Percentiles rank a stretch among this genome's conserved stretches.
These are phyloP conservation scores for Populus ilicifolia DNA, from an alignment of 345 rosid genomes.

Conservation along the genomic window DNA sequence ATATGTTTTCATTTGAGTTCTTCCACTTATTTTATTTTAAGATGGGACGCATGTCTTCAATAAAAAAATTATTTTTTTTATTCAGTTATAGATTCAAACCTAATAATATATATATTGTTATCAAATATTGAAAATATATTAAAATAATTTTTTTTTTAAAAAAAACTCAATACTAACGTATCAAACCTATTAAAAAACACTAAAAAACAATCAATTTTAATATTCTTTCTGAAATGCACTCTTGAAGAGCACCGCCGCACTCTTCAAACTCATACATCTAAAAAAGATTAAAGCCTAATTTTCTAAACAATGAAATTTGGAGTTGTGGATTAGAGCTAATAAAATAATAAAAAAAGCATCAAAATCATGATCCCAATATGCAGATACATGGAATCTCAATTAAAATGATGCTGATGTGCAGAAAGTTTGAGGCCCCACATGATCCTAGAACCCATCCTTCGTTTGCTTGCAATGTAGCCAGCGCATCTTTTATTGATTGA, in stretches of 20 bases:
- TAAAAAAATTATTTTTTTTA: background rate
- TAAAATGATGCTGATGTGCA: background rate
- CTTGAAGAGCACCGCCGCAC: background rate
- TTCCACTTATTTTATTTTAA: too few species aligned
- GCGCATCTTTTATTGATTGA: background rate
- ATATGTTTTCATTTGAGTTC: too few species aligned
- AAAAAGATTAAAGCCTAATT: too few species aligned
- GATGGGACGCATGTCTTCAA: background rate
- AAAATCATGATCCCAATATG: background rate
- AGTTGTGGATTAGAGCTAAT: background rate
- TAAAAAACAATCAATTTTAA: background rate
- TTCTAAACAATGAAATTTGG: too few species aligned
- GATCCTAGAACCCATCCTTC: background rate
- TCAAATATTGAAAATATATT: background rate
- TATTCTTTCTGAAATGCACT: background rate
- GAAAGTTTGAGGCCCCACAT: background rate
- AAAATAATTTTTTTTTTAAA: background rate
- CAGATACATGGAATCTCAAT: background rate
- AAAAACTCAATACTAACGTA: background rate
- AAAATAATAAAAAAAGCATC: background rate
- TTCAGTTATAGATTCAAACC: background rate
- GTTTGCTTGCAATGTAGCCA: background rate
- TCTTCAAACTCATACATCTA: too few species aligned
- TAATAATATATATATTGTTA: background rate
- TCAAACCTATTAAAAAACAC: too few species aligned